phyloP scores from a whole-genome alignment of 1,284 basidiomycete species.

The Gymnopus androsaceus region DNA sequence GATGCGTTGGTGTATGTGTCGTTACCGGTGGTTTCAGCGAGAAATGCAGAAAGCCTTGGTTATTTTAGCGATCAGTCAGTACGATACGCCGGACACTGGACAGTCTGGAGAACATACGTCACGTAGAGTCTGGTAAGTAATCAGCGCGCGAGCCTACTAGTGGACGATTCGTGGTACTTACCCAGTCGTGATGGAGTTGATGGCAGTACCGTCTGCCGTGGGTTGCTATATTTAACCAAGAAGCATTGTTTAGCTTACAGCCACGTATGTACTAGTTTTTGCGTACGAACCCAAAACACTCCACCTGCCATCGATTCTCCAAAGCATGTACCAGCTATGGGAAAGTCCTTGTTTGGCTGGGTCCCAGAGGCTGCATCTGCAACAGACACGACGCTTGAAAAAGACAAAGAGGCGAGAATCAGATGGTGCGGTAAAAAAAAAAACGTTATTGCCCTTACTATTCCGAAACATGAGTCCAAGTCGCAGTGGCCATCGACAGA shows the following conservation, averaged over 20 bases:
- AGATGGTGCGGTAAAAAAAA: background rate
- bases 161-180: slow-evolving; percentile 23
- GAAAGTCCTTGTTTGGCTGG: slow-evolving; percentile 41
- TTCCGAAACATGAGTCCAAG: slow-evolving; percentile 48
- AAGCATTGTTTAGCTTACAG: background rate
- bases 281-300: slow-evolving; percentile 48
- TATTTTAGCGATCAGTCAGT: slow-evolving; percentile 3
- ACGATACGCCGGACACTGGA: background rate
- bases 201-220: slow-evolving; percentile 35
- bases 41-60: slow-evolving; percentile 45
- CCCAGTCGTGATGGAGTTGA: slow-evolving; percentile 55
- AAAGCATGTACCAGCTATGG: slow-evolving; percentile 41
- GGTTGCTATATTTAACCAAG: slow-evolving; percentile 34
- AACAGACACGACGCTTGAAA: slow-evolving; percentile 40
- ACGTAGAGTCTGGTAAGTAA: slow-evolving; percentile 34
- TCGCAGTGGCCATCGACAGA: slow-evolving; percentile 45
- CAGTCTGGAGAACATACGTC: slow-evolving; percentile 28
- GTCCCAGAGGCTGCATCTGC: slow-evolving; percentile 37
- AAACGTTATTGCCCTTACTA: slow-evolving; percentile 36
- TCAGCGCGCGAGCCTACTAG: background rate
- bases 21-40: slow-evolving; percentile 46
- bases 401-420: background rate
- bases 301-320: slow-evolving; percentile 52
- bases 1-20: slow-evolving; percentile 47
- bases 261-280: background rate